A percentile compares a stretch with the other conserved stretches of the same genome.
Conservation (phyloP, 2,329 filamentous ascomycete genomes). For the Aspergillus sp. region DNA sequence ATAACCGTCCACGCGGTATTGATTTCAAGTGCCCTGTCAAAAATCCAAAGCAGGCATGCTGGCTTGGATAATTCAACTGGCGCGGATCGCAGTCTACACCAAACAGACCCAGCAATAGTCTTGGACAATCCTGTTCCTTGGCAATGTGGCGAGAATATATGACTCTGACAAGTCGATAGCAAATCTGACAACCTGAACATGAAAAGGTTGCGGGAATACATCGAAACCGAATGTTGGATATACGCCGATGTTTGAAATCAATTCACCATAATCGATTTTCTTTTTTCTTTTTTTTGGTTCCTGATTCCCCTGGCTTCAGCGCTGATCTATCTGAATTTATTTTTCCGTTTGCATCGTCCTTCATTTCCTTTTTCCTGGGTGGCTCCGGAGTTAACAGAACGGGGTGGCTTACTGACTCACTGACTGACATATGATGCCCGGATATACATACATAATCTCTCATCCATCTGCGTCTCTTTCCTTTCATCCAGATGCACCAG, state of each 20-base stretch:
- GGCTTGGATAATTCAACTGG: neutral
- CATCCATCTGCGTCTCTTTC: slow-evolving; percentile 16
- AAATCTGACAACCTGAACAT: neutral
- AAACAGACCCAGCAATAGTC: neutral
- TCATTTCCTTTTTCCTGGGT: slow-evolving; percentile 7
- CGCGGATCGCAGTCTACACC: neutral
- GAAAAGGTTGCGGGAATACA: neutral
- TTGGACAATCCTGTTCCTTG: neutral
- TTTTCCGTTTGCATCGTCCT: neutral
- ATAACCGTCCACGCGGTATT: neutral
- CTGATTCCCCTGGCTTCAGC: slow-evolving; percentile 13
- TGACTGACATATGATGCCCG: slow-evolving; percentile 18
- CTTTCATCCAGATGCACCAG: slow-evolving; percentile 11
- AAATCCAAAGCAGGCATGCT: neutral
- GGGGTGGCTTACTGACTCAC: slow-evolving; percentile 10
- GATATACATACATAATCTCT: slow-evolving; percentile 20
- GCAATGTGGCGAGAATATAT: neutral
- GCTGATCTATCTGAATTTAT: slow-evolving; percentile 3
- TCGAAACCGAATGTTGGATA: neutral
- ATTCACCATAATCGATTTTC: slow-evolving; percentile 2
- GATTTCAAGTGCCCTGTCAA: neutral
- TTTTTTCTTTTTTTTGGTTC: slow-evolving; percentile 5
- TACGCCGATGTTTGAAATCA: neutral
- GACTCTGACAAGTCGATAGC: neutral
- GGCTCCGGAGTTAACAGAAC: slow-evolving; percentile 25